Percentiles rank a stretch among this genome's conserved stretches.
Conservation (phyloP, 2,329 filamentous ascomycete genomes). For the Zymoseptoria ardabiliae region DNA sequence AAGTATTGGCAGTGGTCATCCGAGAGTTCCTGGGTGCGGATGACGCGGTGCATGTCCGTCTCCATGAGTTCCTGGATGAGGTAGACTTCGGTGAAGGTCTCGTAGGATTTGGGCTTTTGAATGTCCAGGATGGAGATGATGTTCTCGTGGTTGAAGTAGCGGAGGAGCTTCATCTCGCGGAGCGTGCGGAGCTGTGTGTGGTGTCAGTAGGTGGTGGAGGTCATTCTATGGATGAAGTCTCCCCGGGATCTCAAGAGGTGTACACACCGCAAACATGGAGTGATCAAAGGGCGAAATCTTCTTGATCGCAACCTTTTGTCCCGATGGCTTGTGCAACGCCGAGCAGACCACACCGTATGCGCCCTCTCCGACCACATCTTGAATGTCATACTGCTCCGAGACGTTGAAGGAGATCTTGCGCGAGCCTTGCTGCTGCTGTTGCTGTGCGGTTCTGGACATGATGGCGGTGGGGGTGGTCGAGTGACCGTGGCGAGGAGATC, state of each 20-base stretch:
- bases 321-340: conserved; percentile 93
- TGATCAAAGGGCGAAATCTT: conserved; percentile 99
- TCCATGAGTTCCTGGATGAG: conserved; percentile 99
- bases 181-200: conserved; percentile 61
- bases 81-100: conserved; percentile 95
- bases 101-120: conserved; percentile 93
- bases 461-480: conserved; percentile 1
- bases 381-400: conserved; percentile 98
- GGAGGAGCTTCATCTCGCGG: conserved; percentile 96
- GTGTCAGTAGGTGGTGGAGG: conserved; percentile 53
- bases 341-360: conserved; percentile 98
- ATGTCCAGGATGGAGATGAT: conserved; percentile 99
- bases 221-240: neutral
- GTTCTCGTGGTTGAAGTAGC: conserved; percentile 99
- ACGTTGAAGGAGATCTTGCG: conserved; percentile 99
- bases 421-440: conserved; percentile 41
- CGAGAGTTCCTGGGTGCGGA: conserved; percentile 94
- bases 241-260: neutral
- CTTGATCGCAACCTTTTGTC: conserved; percentile 98
- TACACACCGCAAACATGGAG: conserved; percentile 18
- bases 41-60: conserved; percentile 98
- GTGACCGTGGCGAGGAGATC: neutral
- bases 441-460: conserved; percentile 16
- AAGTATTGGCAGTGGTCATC: conserved; percentile 99
- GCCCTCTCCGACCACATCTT: conserved; percentile 97